These are phyloP conservation scores for Theileria parva DNA, from an alignment of 169 alveolate species.

Conservation along the genomic window DNA sequence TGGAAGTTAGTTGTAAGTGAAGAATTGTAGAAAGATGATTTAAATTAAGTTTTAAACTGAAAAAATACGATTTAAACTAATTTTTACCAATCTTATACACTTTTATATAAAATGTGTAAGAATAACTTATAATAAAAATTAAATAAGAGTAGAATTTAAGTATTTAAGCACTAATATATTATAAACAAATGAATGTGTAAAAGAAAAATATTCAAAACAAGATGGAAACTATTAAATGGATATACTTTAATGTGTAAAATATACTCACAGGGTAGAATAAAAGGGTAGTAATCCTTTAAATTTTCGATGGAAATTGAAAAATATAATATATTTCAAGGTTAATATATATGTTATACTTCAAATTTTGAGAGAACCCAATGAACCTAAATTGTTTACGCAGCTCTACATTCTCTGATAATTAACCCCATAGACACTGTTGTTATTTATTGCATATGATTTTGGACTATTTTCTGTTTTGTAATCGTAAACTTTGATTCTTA, in stretches of 20 bases:
- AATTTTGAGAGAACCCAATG: not conserved
- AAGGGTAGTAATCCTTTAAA: not conserved
- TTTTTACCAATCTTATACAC: not conserved
- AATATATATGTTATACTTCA: not conserved
- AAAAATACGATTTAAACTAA: constrained; percentile 3
- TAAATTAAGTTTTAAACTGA: not conserved
- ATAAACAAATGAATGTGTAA: not conserved
- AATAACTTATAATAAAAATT: not conserved
- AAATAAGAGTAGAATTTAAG: not conserved
- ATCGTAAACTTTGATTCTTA: not conserved
- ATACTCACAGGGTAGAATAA: not conserved
- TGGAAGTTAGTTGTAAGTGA: constrained; percentile 2
- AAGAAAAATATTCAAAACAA: not conserved
- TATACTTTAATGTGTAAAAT: not conserved
- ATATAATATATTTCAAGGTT: not conserved
- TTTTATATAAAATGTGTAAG: not conserved
- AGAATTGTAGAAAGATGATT: not conserved
- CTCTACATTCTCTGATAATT: not conserved
- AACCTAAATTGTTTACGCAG: not conserved
- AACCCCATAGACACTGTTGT: constrained; percentile 7
- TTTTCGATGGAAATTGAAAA: not conserved
- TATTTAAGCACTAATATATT: not conserved
- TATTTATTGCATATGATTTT: not conserved
- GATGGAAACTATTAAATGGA: not conserved
- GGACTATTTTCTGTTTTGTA: not conserved